A percentile compares a stretch with the other conserved stretches of the same genome.
Conservation (phyloP, 2,329 filamentous ascomycete species). For the Exserohilum rostratum region DNA sequence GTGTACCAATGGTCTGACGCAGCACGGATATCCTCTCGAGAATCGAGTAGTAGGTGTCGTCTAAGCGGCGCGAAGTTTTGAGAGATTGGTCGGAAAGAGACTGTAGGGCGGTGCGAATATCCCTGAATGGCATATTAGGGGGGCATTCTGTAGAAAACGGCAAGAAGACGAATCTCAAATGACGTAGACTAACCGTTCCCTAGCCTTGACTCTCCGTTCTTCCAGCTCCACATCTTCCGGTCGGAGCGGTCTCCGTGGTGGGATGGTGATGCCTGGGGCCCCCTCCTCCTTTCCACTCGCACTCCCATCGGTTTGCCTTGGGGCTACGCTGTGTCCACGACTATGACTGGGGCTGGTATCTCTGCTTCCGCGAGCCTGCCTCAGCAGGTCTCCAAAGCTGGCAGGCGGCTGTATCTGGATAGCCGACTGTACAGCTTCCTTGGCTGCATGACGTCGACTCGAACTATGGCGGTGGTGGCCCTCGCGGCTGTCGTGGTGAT, state of each 20-base stretch:
- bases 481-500: constrained; percentile 36
- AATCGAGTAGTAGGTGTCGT: constrained; percentile 76
- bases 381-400: constrained; percentile 52
- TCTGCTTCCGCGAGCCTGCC: constrained; percentile 43
- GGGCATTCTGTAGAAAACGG: not conserved
- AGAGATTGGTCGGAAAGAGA: constrained; percentile 65
- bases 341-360: constrained; percentile 39
- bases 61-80: constrained; percentile 68
- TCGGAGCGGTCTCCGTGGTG: constrained; percentile 39
- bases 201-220: constrained; percentile 41
- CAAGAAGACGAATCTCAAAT: not conserved
- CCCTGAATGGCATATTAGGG: constrained; percentile 36
- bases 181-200: constrained; percentile 43
- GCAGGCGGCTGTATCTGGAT: constrained; percentile 53
- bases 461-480: constrained; percentile 39
- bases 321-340: constrained; percentile 35
- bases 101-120: constrained; percentile 50
- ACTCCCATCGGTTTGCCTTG: constrained; percentile 15
- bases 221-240: constrained; percentile 50
- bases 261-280: constrained; percentile 19
- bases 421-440: constrained; percentile 53
- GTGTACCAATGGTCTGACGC: constrained; percentile 66
- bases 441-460: constrained; percentile 44
- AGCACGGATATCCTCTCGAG: constrained; percentile 71
- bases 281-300: constrained; percentile 12